Evolutionary conservation across 805 yeast genomes (phyloP), one percentile per base, ranked within the genome.

Genomic region (Lipomyces yamadae): DNA sequence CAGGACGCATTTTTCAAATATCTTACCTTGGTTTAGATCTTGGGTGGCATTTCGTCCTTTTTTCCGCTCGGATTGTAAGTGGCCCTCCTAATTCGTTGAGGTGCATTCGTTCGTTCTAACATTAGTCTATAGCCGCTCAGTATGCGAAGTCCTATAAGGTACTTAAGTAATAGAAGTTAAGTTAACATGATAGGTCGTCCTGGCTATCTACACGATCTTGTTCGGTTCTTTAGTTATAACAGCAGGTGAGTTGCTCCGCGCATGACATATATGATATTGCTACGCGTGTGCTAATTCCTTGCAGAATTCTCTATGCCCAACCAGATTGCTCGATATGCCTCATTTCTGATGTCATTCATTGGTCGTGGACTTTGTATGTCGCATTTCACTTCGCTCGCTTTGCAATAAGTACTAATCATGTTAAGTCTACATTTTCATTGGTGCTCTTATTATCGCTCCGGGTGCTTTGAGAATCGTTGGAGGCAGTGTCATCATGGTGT

Each of bases 341-440:
- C 85, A 24, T 89, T 84, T 74, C 81, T 84, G 73, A 83, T 82
- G 76, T 86, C 89, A 13, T 87, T 86, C 73, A 76, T 88, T n/a
- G 94, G 95, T 10, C 83, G 95, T 72, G 95, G 94, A 33, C 76
- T 85, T 24, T 85, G 86, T 84, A 80, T 61, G 86, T 83, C 72
- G 18, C 8, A 32, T 5, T 10, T 10, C 32, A 11, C 5, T 29
- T 5, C 11, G n/a, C 33, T 6, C 33, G 2, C 42, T 59, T 35
- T 13, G 56, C 29, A 15, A 50, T 24, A 10, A 58, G 42, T 45
- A 24, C 39, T 54, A 29, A 52, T 30, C 29, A 8, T n/a, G 5
- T 30, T 33, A 71, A 81, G 88, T 85, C 68, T 86, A 86, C 74
- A 72, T 84, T 30, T 77, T 85, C 65, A 76, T 86, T 62, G 87